Conservation (phyloP, 176 grass and related monocot species). For the Aegilops tauschii region DNA sequence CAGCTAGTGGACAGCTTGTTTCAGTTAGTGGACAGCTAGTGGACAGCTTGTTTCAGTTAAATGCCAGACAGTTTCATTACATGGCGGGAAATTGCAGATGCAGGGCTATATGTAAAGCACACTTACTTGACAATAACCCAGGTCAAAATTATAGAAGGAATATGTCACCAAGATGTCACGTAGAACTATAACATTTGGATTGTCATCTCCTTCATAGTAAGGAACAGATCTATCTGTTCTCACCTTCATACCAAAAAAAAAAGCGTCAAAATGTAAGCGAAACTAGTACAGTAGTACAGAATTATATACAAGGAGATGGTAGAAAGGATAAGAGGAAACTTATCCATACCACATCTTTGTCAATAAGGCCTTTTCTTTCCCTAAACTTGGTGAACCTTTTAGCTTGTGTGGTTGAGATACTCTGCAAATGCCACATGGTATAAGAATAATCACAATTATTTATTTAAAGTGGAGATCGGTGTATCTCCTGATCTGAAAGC, state of each 20-base stretch:
- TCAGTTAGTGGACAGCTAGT: background rate
- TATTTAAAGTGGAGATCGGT: slow-evolving; percentile 8
- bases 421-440: slow-evolving; percentile 53
- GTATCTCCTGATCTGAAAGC: background rate
- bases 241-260: slow-evolving; percentile 62
- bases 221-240: slow-evolving; percentile 92
- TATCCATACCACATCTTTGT: slow-evolving; percentile 96
- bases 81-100: background rate
- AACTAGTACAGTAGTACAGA: slow-evolving; percentile 12
- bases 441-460: slow-evolving; percentile 20
- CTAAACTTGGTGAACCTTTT: slow-evolving; percentile 99
- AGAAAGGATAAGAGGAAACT: slow-evolving; percentile 5
- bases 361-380: slow-evolving; percentile 95
- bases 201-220: slow-evolving; percentile 98
- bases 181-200: slow-evolving; percentile 74
- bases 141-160: slow-evolving; percentile 99
- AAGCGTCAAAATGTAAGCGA: slow-evolving; percentile 30
- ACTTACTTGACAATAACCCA: slow-evolving; percentile 98
- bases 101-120: background rate
- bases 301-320: background rate
- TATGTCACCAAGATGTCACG: slow-evolving; percentile 94
- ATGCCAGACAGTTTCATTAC: background rate
- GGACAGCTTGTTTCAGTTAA: slow-evolving; percentile 7
- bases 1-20: background rate
- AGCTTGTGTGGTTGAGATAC: slow-evolving; percentile 84